Conservation (phyloP, 2,329 filamentous ascomycete species). For the Knoxdaviesia capensis region DNA sequence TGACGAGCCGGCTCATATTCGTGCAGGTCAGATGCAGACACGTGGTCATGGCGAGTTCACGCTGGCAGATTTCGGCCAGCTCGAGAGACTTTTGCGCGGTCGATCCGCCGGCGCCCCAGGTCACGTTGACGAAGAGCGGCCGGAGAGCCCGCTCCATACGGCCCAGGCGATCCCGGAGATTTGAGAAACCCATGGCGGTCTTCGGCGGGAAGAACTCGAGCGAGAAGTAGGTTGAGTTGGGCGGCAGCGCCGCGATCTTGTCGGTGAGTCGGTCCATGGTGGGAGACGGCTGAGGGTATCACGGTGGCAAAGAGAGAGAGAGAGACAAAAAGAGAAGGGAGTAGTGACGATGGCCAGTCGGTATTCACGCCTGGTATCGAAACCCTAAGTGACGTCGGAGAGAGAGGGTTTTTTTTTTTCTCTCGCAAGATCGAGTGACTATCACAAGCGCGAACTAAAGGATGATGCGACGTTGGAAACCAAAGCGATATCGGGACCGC, state of each 20-base stretch:
- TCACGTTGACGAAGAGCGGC: conserved; percentile 90
- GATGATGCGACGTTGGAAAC: too few relatives aligned
- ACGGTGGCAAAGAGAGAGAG: not conserved
- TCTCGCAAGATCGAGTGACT: too few relatives aligned
- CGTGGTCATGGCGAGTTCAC: conserved; percentile 79
- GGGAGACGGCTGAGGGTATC: not conserved
- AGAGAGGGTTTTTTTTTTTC: too few relatives aligned
- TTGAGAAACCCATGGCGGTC: conserved; percentile 86
- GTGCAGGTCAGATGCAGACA: conserved; percentile 94
- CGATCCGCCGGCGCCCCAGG: conserved; percentile 90
- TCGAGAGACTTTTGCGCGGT: conserved; percentile 83
- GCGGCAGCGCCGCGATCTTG: conserved; percentile 79
- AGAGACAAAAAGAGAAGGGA: not conserved
- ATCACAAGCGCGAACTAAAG: too few relatives aligned
- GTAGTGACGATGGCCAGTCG: not conserved
- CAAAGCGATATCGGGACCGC: not conserved
- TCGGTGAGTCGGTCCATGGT: conserved; percentile 76
- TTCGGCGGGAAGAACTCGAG: conserved; percentile 99
- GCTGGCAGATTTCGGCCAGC: conserved; percentile 85
- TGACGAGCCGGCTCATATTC: conserved; percentile 74
- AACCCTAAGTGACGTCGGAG: too few relatives aligned
- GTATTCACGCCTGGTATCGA: too few relatives aligned
- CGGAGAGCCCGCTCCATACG: conserved; percentile 85
- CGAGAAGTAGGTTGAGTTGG: conserved; percentile 72
- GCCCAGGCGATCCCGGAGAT: conserved; percentile 78